These are phyloP conservation scores for Pichia scutulata DNA, from an alignment of 805 yeast genomes.

Conservation along the genomic window DNA sequence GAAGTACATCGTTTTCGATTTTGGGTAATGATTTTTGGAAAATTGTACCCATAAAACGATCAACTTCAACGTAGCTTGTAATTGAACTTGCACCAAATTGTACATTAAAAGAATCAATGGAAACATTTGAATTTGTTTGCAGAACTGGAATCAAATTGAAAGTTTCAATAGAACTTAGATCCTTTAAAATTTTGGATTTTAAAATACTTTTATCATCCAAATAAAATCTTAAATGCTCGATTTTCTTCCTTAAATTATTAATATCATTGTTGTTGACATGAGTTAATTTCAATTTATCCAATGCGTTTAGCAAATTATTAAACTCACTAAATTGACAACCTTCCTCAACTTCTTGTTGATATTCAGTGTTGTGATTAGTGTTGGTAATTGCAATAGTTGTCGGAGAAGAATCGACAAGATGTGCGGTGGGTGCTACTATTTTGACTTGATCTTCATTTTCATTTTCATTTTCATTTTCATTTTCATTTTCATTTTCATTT, in stretches of 20 bases:
- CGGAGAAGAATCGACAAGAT: too few species aligned
- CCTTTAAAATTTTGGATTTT: slow-evolving; percentile 2
- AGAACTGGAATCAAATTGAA: not conserved
- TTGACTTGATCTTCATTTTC: not conserved
- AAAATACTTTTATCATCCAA: slow-evolving; percentile 6
- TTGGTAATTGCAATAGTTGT: not conserved
- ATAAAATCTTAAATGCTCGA: slow-evolving; percentile 5
- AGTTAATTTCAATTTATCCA: slow-evolving; percentile 5
- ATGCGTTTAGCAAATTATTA: not conserved
- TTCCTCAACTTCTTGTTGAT: not conserved
- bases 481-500: too few species aligned
- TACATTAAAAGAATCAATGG: not conserved
- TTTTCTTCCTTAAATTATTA: slow-evolving; percentile 5
- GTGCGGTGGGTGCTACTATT: not conserved
- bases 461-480: too few species aligned
- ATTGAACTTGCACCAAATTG: slow-evolving; percentile 11
- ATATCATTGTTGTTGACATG: slow-evolving; percentile 7
- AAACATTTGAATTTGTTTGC: not conserved
- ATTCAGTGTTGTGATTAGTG: not conserved
- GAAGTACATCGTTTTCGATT: slow-evolving; percentile 4
- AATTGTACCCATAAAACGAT: slow-evolving; percentile 2
- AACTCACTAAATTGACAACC: slow-evolving; percentile 1
- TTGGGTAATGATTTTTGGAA: slow-evolving; percentile 5
- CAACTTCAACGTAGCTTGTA: slow-evolving; percentile 4
- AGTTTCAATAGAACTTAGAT: not conserved